A percentile compares a stretch with the other conserved stretches of the same genome.
These are phyloP conservation scores for Daldinia eschscholtzii DNA, from an alignment of 2,329 filamentous ascomycete genomes.

Conservation along the genomic window DNA sequence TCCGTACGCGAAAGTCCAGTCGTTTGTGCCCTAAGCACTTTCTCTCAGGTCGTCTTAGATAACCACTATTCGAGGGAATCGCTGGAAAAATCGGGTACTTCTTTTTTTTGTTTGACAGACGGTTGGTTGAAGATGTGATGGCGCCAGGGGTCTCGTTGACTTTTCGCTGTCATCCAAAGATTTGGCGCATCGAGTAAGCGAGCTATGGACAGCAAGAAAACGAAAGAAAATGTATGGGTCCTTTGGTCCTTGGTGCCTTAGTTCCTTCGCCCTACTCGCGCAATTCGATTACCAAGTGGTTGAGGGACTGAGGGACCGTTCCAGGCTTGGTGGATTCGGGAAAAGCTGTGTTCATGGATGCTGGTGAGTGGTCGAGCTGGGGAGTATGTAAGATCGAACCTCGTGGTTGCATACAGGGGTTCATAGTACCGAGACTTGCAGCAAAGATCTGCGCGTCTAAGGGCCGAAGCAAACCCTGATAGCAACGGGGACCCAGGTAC, in stretches of 20 bases:
- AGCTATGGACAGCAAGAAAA: neutral
- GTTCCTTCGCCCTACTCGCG: constrained; percentile 12
- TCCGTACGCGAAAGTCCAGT: neutral
- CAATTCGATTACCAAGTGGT: constrained; percentile 22
- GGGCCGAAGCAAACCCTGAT: constrained; percentile 41
- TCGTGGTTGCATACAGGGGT: constrained; percentile 38
- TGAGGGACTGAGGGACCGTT: constrained; percentile 23
- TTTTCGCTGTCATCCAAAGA: constrained; percentile 37
- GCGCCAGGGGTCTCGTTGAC: constrained; percentile 30
- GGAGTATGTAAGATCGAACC: constrained; percentile 38
- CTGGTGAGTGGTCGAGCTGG: constrained; percentile 29
- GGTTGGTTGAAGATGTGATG: constrained; percentile 36
- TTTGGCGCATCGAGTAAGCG: constrained; percentile 27
- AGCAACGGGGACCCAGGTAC: constrained; percentile 17
- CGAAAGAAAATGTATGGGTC: constrained; percentile 17
- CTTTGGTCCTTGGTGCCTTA: neutral
- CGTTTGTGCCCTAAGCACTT: too few species aligned
- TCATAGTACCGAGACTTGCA: constrained; percentile 45
- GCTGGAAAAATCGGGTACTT: constrained; percentile 12
- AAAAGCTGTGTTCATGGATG: constrained; percentile 10
- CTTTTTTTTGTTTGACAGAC: neutral
- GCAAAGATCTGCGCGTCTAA: constrained; percentile 41
- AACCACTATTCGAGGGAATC: constrained; percentile 1
- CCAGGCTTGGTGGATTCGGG: constrained; percentile 31
- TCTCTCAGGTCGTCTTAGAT: constrained; percentile 12